Evolutionary conservation across 1,284 basidiomycete species (phyloP).

Genomic region (Cystobasidium pallidum): DNA sequence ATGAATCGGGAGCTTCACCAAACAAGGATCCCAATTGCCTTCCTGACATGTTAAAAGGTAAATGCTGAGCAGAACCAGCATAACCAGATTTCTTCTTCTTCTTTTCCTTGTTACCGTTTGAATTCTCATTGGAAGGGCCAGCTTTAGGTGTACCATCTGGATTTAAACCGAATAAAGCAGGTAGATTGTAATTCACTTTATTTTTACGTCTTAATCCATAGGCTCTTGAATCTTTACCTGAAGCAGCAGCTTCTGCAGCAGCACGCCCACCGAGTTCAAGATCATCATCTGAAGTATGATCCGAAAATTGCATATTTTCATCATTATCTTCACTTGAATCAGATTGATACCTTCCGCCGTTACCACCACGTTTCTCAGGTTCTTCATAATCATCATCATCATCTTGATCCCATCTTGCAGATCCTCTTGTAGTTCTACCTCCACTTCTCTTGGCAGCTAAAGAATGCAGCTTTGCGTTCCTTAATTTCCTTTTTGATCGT

Average conservation of each 20-base stretch:
- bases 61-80: constrained; percentile 37
- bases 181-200: constrained; percentile 57
- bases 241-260: background rate
- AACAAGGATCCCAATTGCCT: constrained; percentile 54
- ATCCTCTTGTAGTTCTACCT: background rate
- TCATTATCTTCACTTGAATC: constrained; percentile 35
- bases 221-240: constrained; percentile 1
- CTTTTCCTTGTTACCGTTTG: constrained; percentile 9
- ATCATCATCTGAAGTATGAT: constrained; percentile 38
- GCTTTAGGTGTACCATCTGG: constrained; percentile 31
- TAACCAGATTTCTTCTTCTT: constrained; percentile 34
- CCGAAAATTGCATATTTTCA: constrained; percentile 2
- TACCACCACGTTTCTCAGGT: background rate
- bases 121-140: constrained; percentile 7
- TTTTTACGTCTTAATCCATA: constrained; percentile 41
- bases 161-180: constrained; percentile 50
- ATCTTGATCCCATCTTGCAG: constrained; percentile 16
- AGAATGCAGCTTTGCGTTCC: constrained; percentile 1
- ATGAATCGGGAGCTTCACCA: constrained; percentile 50
- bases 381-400: constrained; percentile 33
- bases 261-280: background rate
- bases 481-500: background rate
- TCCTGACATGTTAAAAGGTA: constrained; percentile 46
- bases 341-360: constrained; percentile 11
- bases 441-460: constrained; percentile 24